These are phyloP conservation scores for Aureobasidium pullulans DNA, from an alignment of 2,329 filamentous ascomycete genomes.

Conservation along the genomic window DNA sequence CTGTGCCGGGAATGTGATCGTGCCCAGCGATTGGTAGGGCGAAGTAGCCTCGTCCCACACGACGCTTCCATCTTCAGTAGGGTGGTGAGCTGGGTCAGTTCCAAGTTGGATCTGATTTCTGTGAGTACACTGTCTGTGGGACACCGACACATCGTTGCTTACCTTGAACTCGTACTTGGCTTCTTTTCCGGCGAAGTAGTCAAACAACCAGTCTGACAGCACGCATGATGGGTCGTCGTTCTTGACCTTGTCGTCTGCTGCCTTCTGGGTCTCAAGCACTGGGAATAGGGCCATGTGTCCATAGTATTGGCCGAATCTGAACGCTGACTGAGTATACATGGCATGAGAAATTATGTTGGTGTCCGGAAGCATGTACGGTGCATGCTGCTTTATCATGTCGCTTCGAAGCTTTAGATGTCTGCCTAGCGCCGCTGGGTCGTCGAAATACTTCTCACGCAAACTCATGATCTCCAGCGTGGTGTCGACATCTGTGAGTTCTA, in stretches of 20 bases:
- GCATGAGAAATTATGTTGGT: slow-evolving; percentile 31
- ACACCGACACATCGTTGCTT: background rate
- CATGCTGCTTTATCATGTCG: slow-evolving; percentile 25
- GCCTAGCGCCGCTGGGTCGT: slow-evolving; percentile 19
- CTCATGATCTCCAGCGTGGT: slow-evolving; percentile 28
- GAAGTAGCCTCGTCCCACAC: slow-evolving; percentile 27
- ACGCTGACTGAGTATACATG: slow-evolving; percentile 27
- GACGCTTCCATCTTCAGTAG: slow-evolving; percentile 25
- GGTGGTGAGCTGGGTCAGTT: slow-evolving; percentile 23
- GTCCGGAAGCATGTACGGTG: slow-evolving; percentile 26
- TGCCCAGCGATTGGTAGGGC: slow-evolving; percentile 26
- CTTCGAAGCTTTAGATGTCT: slow-evolving; percentile 24
- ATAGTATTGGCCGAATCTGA: slow-evolving; percentile 25
- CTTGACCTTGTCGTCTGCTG: slow-evolving; percentile 19
- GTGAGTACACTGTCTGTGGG: background rate
- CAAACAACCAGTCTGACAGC: slow-evolving; percentile 24
- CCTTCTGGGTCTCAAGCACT: slow-evolving; percentile 19
- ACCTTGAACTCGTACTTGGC: slow-evolving; percentile 26
- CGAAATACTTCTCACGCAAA: slow-evolving; percentile 25
- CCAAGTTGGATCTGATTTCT: slow-evolving; percentile 25
- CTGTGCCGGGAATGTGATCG: slow-evolving; percentile 23
- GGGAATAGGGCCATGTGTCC: slow-evolving; percentile 26
- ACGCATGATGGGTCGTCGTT: slow-evolving; percentile 20
- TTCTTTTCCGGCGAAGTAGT: slow-evolving; percentile 20
- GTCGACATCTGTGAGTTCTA: slow-evolving; percentile 27